A percentile compares a stretch with the other conserved stretches of the same genome.
These are phyloP conservation scores for Mediolabrus comicus DNA, from an alignment of 108 stramenopile species.

Conservation along the genomic window DNA sequence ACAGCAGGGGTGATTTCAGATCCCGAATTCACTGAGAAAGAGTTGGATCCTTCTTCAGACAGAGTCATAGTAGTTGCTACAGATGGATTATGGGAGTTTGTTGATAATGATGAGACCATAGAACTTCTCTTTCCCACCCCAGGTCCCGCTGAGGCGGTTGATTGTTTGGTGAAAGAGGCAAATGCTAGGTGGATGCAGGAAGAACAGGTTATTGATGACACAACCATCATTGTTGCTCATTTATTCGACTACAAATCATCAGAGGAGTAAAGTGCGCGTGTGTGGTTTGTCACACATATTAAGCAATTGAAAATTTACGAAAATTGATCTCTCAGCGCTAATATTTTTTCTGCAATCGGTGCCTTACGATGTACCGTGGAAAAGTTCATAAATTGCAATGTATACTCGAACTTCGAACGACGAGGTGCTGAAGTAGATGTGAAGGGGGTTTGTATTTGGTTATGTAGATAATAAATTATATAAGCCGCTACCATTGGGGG, in stretches of 20 bases:
- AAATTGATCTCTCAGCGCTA: not conserved
- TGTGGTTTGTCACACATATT: not conserved
- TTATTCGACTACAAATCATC: slow-evolving; percentile 79
- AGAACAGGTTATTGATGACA: slow-evolving; percentile 99
- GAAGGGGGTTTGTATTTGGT: not conserved
- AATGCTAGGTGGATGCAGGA: slow-evolving; percentile 96
- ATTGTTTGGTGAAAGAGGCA: slow-evolving; percentile 88
- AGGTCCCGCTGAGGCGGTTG: slow-evolving; percentile 89
- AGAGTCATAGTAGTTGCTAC: slow-evolving; percentile 93
- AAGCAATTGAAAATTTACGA: not conserved
- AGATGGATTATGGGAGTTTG: slow-evolving; percentile 99
- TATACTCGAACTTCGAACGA: too few species aligned
- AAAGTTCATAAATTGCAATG: too few species aligned
- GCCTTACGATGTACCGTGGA: too few species aligned
- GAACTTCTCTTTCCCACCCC: slow-evolving; percentile 79
- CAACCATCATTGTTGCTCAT: slow-evolving; percentile 96
- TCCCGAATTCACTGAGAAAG: slow-evolving; percentile 90
- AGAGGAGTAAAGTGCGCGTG: slow-evolving; percentile 13
- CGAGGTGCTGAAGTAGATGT: not conserved
- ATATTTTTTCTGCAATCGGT: not conserved
- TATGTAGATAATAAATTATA: slow-evolving; percentile 2
- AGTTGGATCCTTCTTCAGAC: slow-evolving; percentile 77
- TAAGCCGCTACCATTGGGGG: not conserved
- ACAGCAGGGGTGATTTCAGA: slow-evolving; percentile 96
- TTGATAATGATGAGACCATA: slow-evolving; percentile 91